Percentiles rank a stretch among this genome's conserved stretches.
Conservation (phyloP, 108 stramenopile species). For the Cyclostephanos tholiformis region DNA sequence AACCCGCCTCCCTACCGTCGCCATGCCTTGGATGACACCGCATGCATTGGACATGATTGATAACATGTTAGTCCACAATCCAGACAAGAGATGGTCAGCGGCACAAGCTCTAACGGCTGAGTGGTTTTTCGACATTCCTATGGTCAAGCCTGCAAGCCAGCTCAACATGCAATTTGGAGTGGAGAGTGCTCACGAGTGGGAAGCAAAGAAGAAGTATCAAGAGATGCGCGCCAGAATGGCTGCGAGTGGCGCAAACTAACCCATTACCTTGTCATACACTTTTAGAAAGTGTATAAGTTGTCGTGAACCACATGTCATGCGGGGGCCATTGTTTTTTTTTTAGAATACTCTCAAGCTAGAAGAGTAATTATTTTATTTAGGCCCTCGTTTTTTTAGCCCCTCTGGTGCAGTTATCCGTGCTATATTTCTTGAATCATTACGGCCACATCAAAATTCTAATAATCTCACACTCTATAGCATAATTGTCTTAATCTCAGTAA, state of each 20-base stretch:
- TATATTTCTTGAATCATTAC: background rate
- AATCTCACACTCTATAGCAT: too few relatives aligned
- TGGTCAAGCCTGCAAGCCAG: slow-evolving; percentile 74
- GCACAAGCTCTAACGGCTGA: slow-evolving; percentile 78
- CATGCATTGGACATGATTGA: slow-evolving; percentile 77
- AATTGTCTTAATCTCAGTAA: background rate
- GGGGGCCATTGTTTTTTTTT: background rate
- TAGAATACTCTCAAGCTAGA: background rate
- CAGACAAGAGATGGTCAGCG: slow-evolving; percentile 81
- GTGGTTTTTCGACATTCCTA: slow-evolving; percentile 86
- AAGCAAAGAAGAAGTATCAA: slow-evolving; percentile 74
- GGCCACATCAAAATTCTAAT: background rate
- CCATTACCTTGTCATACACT: background rate
- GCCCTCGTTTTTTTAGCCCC: slow-evolving; percentile 2
- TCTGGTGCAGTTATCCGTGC: too few relatives aligned
- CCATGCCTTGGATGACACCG: slow-evolving; percentile 86
- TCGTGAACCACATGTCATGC: background rate
- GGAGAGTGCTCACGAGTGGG: slow-evolving; percentile 82
- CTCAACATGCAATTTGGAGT: slow-evolving; percentile 86
- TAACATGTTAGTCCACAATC: slow-evolving; percentile 76
- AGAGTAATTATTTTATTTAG: background rate
- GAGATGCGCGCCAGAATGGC: slow-evolving; percentile 41
- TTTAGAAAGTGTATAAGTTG: background rate
- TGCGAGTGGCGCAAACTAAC: background rate
- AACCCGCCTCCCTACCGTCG: slow-evolving; percentile 55